Evolutionary conservation across 306 rosid genomes (phyloP).

Genomic region (Lathyrus tuberosus): DNA sequence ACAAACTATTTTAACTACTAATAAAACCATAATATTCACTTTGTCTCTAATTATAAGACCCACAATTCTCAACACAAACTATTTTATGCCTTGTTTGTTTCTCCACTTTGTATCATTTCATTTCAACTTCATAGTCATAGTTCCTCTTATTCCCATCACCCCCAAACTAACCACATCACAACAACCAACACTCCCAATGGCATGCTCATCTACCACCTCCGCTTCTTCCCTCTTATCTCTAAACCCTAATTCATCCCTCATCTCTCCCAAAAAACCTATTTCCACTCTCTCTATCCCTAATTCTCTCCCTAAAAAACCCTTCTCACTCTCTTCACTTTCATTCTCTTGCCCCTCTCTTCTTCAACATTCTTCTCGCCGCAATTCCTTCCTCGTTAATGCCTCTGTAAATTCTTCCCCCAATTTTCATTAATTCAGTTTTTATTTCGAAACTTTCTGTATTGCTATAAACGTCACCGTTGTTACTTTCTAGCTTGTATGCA

Average conservation of each 20-base stretch:
- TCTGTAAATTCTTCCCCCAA: conserved; percentile 38
- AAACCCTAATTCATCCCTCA: conserved; percentile 44
- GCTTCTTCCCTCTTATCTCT: conserved; percentile 63
- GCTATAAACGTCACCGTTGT: neutral
- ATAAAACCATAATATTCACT: too few species aligned
- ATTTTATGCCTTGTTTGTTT: neutral
- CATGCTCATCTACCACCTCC: conserved; percentile 61
- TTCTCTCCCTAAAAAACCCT: conserved; percentile 50
- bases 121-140: neutral
- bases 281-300: conserved; percentile 54
- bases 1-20: too few species aligned
- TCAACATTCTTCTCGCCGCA: conserved; percentile 39
- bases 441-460: neutral
- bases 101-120: conserved; percentile 3
- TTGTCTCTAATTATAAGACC: too few species aligned
- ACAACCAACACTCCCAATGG: conserved; percentile 42
- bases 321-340: conserved; percentile 45
- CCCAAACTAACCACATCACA: neutral
- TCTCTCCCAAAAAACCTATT: conserved; percentile 43
- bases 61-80: neutral
- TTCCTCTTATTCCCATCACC: neutral
- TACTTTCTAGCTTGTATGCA: neutral
- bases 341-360: conserved; percentile 48
- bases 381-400: conserved; percentile 62
- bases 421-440: neutral